These are phyloP conservation scores for Thinopyrum obtusiflorum DNA, from an alignment of 202 grass and related monocot species.

Conservation along the genomic window DNA sequence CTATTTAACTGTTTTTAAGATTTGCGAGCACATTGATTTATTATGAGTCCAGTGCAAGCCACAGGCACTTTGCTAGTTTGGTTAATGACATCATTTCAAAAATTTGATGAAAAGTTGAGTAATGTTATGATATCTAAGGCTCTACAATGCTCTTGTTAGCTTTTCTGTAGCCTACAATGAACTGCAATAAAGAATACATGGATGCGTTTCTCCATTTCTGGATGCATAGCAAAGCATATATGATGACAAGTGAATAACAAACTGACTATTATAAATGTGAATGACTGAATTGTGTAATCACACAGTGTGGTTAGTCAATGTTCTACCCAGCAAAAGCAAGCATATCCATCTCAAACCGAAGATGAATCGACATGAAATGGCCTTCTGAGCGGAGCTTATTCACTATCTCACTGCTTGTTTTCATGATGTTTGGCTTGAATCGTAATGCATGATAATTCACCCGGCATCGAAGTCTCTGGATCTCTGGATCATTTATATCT, in stretches of 20 bases:
- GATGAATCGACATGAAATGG: conserved; percentile 97
- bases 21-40: background rate
- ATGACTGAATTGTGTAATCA: conserved; percentile 4
- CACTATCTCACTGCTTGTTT: conserved; percentile 89
- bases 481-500: conserved; percentile 82
- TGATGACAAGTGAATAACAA: background rate
- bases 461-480: conserved; percentile 93
- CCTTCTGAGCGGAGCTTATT: conserved; percentile 77
- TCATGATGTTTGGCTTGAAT: conserved; percentile 93
- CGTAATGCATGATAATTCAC: conserved; percentile 95
- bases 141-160: background rate
- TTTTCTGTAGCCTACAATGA: background rate
- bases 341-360: conserved; percentile 98
- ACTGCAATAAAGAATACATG: conserved; percentile 3
- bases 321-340: conserved; percentile 94
- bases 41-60: background rate
- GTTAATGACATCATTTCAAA: background rate
- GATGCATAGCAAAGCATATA: conserved; percentile 1
- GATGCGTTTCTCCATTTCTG: background rate
- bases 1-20: background rate
- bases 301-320: conserved; percentile 6
- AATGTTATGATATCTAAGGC: conserved; percentile 1
- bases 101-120: background rate
- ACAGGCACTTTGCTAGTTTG: background rate
- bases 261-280: background rate